Evolutionary conservation across 805 yeast species (phyloP), one percentile per base, ranked within the genome.

Genomic region (Blastobotrys attinorum): DNA sequence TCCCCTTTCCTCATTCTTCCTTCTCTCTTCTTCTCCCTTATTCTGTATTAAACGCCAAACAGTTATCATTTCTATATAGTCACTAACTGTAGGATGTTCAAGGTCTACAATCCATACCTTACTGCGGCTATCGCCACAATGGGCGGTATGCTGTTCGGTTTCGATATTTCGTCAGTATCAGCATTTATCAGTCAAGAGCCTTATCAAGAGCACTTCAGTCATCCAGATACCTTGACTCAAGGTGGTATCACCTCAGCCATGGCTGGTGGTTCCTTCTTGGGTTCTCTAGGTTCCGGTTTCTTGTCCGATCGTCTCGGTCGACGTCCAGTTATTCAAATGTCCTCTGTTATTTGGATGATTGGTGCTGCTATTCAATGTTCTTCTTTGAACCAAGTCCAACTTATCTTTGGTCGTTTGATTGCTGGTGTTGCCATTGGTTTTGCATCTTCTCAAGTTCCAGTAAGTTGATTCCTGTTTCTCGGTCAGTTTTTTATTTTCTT

Each of bases 131-230:
- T 79, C 31, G 71, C 87, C 39, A 71, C 84, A 45, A 60, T 82
- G 18, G 81, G 84, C 37, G 90, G 89, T 39, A 65, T 77, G 64
- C 70, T 83, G 61, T 76, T 81, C 61, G 92, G 95, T 46, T 76
- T 82, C 56, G 95, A 85, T 60, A 77, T 82, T 43, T 76, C 90
- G 2, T 82, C 94, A 0, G 74, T 85, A 66, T 74, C 88, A 1
- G 78, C 83, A 1, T 81, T 83, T 52, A 66, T 83, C 34, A 67
- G 71, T 1, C 62, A 72, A 13, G 62, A 59, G 0, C 64, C 66
- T 13, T 84, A 83, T 59, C 58, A 57, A 31, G 51, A 61, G 1
- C 78, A 61, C 54, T 83, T 83, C 63, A 50, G 71, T 46, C 43
- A 59, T 36, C 87, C 89, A 4, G 60, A 65, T 29, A 69, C 87